phyloP scores from a whole-genome alignment of 2,329 filamentous ascomycete species.

The Trichoderma semiorbis region DNA sequence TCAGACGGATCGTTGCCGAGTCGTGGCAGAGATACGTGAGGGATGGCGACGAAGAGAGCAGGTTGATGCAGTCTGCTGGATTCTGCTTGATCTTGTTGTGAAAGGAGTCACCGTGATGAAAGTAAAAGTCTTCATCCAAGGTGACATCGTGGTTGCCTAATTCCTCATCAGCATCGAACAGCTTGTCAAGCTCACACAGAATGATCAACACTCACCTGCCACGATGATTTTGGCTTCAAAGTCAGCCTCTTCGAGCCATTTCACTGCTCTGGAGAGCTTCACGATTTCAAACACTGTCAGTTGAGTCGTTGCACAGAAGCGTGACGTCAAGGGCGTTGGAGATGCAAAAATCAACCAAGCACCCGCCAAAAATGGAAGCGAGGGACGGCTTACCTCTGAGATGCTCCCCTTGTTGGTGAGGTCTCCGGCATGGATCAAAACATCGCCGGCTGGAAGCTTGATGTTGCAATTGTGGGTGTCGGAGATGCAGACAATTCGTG shows the following conservation, averaged over 20 bases:
- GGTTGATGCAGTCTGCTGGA: constrained; percentile 47
- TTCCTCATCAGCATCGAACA: background rate
- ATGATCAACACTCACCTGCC: constrained; percentile 48
- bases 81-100: constrained; percentile 56
- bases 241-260: constrained; percentile 64
- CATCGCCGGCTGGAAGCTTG: constrained; percentile 66
- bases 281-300: background rate
- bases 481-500: constrained; percentile 70
- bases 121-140: constrained; percentile 62
- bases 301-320: background rate
- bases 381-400: constrained; percentile 41
- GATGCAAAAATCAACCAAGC: background rate
- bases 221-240: constrained; percentile 70
- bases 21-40: constrained; percentile 65
- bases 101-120: constrained; percentile 48
- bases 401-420: constrained; percentile 68
- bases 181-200: too few relatives aligned
- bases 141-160: constrained; percentile 73
- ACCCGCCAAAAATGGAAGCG: background rate
- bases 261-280: constrained; percentile 55
- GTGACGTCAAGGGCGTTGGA: constrained; percentile 8
- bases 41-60: constrained; percentile 51
- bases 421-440: constrained; percentile 74
- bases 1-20: constrained; percentile 52
- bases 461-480: constrained; percentile 69